Percentiles rank a stretch among this genome's conserved stretches.
Evolutionary conservation across 2,329 filamentous ascomycete genomes (phyloP).

Genomic region (Pseudogymnoascus sp.): DNA sequence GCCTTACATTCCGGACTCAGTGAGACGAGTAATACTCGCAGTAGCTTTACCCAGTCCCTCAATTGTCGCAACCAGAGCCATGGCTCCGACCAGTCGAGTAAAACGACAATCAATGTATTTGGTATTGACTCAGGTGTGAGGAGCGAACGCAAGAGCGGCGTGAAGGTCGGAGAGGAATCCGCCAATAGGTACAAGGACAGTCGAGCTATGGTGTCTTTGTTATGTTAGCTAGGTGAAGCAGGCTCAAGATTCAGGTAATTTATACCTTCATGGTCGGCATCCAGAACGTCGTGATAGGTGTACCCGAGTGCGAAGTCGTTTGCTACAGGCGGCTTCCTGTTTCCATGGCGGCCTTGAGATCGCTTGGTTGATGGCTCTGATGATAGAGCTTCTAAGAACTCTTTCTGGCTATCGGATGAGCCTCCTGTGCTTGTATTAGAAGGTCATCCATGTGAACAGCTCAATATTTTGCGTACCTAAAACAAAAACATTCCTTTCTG

Average conservation of each 20-base stretch:
- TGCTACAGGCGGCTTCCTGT: constrained; percentile 66
- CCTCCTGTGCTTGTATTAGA: constrained; percentile 49
- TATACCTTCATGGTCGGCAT: constrained; percentile 84
- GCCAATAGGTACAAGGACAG: constrained; percentile 83
- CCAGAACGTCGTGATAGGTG: constrained; percentile 89
- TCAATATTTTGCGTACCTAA: constrained; percentile 51
- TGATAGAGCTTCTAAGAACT: constrained; percentile 62
- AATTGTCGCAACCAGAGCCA: constrained; percentile 88
- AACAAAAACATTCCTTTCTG: constrained; percentile 85
- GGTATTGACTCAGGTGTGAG: constrained; percentile 76
- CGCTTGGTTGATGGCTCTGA: constrained; percentile 32
- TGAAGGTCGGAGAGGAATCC: constrained; percentile 75
- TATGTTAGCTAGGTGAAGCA: constrained; percentile 20
- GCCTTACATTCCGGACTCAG: constrained; percentile 70
- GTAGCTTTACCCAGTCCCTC: constrained; percentile 77
- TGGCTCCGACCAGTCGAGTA: constrained; percentile 93
- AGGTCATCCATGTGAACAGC: neutral
- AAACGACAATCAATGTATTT: constrained; percentile 77
- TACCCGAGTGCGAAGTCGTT: constrained; percentile 91
- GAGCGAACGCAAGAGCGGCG: constrained; percentile 73
- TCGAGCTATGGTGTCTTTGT: constrained; percentile 73
- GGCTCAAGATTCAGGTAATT: constrained; percentile 9
- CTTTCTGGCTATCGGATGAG: constrained; percentile 71
- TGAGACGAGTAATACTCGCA: constrained; percentile 67
- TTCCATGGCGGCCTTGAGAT: constrained; percentile 43